A percentile compares a stretch with the other conserved stretches of the same genome.
phyloP scores from a whole-genome alignment of 2,329 filamentous ascomycete species.

The Pestalotiopsis sp. region DNA sequence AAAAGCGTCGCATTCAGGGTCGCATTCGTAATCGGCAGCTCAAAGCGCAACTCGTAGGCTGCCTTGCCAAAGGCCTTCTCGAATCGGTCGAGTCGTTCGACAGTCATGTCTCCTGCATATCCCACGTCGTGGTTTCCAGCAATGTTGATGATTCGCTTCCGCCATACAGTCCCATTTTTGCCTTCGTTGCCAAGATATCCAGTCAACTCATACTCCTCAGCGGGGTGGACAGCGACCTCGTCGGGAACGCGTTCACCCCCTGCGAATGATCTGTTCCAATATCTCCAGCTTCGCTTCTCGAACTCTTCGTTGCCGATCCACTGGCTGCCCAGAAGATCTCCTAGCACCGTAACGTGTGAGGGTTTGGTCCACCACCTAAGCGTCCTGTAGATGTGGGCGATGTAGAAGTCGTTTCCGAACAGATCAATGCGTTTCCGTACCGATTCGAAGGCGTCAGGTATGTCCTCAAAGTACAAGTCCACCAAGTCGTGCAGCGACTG shows the following conservation, averaged over 20 bases:
- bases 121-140: slow-evolving; percentile 96
- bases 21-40: slow-evolving; percentile 50
- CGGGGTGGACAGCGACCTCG: slow-evolving; percentile 52
- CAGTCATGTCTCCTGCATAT: slow-evolving; percentile 87
- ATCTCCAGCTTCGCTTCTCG: slow-evolving; percentile 68
- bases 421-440: slow-evolving; percentile 83
- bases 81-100: slow-evolving; percentile 76
- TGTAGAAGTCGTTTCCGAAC: slow-evolving; percentile 91
- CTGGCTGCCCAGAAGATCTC: slow-evolving; percentile 91
- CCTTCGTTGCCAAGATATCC: slow-evolving; percentile 50
- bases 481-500: slow-evolving; percentile 59
- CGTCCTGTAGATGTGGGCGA: slow-evolving; percentile 88
- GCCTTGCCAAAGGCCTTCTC: slow-evolving; percentile 82
- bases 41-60: slow-evolving; percentile 86
- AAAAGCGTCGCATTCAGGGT: slow-evolving; percentile 42
- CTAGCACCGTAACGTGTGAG: slow-evolving; percentile 85
- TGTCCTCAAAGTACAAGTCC: slow-evolving; percentile 67
- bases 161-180: slow-evolving; percentile 63
- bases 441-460: slow-evolving; percentile 67
- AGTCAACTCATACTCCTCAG: slow-evolving; percentile 50
- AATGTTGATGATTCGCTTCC: slow-evolving; percentile 80
- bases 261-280: slow-evolving; percentile 80
- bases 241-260: slow-evolving; percentile 66
- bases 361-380: slow-evolving; percentile 83
- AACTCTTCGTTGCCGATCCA: slow-evolving; percentile 93